Base-by-base conservation (phyloP, 2,329 filamentous ascomycete genomes). In the Basipetospora chlamydospora region DNA sequence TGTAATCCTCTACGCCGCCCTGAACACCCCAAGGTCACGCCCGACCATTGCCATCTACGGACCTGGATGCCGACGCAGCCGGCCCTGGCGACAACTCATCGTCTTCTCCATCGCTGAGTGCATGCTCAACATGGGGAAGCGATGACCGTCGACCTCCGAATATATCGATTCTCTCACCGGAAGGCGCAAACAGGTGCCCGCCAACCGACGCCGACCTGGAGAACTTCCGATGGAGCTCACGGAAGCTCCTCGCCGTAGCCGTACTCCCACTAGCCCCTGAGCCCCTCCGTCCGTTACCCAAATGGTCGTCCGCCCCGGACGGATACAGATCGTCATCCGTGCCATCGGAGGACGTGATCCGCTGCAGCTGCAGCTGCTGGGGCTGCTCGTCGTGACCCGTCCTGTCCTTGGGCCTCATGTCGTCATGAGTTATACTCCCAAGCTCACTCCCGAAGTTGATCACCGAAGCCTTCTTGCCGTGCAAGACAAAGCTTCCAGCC, bases 401-500 rank as follows among this genome's bases (percentile, higher is more conserved):
- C 29, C 61, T 58, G 44, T 70, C 81, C 38, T 77, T 69, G 33
- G 77, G 62, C 39, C 76, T 72, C 28, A 84, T 59, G 49, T 87
- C 80, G 42, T 88, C 82, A 0, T 75, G 68, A 1, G 78, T 70
- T 57, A 87, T 73, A 41, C 71, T 79, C 49, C 88, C 79, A 62
- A 94, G 77, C 47, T 94, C 88, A n/a, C 78, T 77, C 7, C 87
- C 86, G 52, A 98, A 92, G n/a, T 84, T 92, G 46, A 98, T 84
- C 39, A 98, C 83, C 1, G 86, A 94, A 3, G 90, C 90, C 57
- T 98, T 96, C 63, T 96, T 98, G 42, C 90, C 88, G 50, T 98
- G 90, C 4, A 98, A 78, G 4, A 90, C 93, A 55, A 98, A 98
- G 48, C 84, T 93, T 5, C 85, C 85, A 10, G 82, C 75, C 10